Evolutionary conservation across 495 filamentous ascomycete genomes (phyloP).

Genomic region (Venustampulla echinocandica): DNA sequence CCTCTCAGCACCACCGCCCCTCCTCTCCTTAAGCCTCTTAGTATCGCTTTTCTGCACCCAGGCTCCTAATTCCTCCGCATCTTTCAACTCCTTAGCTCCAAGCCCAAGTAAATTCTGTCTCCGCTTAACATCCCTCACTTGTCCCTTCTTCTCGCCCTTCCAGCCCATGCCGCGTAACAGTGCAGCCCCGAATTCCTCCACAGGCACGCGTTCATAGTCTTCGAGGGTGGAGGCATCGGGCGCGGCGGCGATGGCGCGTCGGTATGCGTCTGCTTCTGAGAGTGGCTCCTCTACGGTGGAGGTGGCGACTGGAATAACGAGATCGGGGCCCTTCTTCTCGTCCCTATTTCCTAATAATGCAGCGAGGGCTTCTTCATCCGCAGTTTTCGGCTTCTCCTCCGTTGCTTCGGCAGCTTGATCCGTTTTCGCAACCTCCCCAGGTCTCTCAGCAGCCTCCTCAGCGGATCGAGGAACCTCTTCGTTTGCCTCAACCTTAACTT

Average conservation of each 20-base stretch:
- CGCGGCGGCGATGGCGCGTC: conserved; percentile 55
- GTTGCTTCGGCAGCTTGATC: conserved; percentile 27
- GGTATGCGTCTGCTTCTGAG: conserved; percentile 63
- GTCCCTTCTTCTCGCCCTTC: conserved; percentile 63
- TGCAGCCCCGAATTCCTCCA: conserved; percentile 88
- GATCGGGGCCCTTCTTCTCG: conserved; percentile 41
- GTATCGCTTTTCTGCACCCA: conserved; percentile 48
- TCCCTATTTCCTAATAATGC: conserved; percentile 60
- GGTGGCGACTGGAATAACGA: conserved; percentile 49
- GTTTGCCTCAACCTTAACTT: conserved; percentile 21
- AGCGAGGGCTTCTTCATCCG: conserved; percentile 72
- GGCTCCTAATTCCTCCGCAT: conserved; percentile 64
- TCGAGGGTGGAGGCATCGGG: conserved; percentile 69
- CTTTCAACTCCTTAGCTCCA: conserved; percentile 66
- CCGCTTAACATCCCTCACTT: conserved; percentile 43
- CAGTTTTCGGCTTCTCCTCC: conserved; percentile 31
- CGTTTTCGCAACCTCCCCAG: conserved; percentile 9
- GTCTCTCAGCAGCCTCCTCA: background rate
- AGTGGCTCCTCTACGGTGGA: conserved; percentile 14
- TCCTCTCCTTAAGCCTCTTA: conserved; percentile 41
- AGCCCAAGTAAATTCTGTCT: conserved; percentile 78
- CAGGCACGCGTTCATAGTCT: conserved; percentile 79
- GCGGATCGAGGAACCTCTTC: background rate
- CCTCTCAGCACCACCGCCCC: conserved; percentile 24
- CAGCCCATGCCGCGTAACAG: conserved; percentile 88